Conservation (phyloP, 140 eudicot species). For the Ambrosia hybrid region DNA sequence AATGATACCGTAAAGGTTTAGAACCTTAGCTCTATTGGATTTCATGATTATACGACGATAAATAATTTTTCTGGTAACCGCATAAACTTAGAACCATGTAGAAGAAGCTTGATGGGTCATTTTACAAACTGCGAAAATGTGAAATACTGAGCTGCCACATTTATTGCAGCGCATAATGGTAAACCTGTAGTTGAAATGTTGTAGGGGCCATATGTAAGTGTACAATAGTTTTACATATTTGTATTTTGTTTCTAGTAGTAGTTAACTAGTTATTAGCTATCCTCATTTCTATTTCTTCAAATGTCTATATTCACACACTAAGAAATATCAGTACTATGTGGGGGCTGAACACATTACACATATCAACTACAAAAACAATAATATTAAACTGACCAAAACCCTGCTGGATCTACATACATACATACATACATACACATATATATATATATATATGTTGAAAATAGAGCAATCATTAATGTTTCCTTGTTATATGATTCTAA, state of each 20-base stretch:
- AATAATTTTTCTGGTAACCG: background rate
- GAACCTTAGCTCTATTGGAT: background rate
- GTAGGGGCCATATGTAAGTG: slow-evolving; percentile 31
- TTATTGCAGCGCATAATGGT: slow-evolving; percentile 15
- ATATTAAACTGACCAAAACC: slow-evolving; percentile 31
- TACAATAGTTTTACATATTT: slow-evolving; percentile 13
- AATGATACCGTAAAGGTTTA: slow-evolving; percentile 2
- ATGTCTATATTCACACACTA: slow-evolving; percentile 35
- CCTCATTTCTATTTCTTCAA: slow-evolving; percentile 15
- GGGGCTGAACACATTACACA: slow-evolving; percentile 36
- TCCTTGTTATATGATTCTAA: slow-evolving; percentile 25
- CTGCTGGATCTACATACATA: slow-evolving; percentile 33
- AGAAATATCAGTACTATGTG: slow-evolving; percentile 32
- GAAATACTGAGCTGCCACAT: slow-evolving; percentile 17
- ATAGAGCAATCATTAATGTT: slow-evolving; percentile 33
- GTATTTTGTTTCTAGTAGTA: slow-evolving; percentile 5
- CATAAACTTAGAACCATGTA: slow-evolving; percentile 7
- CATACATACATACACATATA: too few relatives aligned
- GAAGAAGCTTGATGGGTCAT: slow-evolving; percentile 26
- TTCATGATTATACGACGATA: background rate
- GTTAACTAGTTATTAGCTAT: slow-evolving; percentile 11
- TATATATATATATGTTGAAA: slow-evolving; percentile 20
- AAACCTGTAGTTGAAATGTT: slow-evolving; percentile 2
- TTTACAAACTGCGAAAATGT: slow-evolving; percentile 14
- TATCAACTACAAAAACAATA: slow-evolving; percentile 30